A percentile compares a stretch with the other conserved stretches of the same genome.
phyloP scores from a whole-genome alignment of 1,284 basidiomycete species.

The Sparassis latifolia region DNA sequence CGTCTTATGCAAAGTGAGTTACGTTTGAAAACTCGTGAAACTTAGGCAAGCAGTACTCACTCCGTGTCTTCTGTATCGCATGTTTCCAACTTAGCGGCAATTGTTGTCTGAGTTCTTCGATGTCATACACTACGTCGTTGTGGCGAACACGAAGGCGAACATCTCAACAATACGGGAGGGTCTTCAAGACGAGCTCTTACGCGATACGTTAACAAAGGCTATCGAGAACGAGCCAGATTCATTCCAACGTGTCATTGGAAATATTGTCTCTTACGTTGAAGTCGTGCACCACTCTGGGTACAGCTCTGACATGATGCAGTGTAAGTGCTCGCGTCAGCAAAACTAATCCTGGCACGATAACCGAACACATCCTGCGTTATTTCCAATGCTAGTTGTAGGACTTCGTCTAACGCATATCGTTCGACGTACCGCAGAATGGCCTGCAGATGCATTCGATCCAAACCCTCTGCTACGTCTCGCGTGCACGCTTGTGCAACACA shows the following conservation, averaged over 20 bases:
- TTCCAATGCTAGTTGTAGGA: conserved; percentile 40
- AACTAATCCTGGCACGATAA: conserved; percentile 1
- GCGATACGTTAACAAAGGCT: conserved; percentile 44
- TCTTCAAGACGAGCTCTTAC: conserved; percentile 47
- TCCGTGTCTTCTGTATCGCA: neutral
- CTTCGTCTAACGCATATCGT: conserved; percentile 45
- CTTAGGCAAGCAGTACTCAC: too few species aligned
- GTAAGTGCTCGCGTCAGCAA: conserved; percentile 31
- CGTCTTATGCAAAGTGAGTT: conserved; percentile 47
- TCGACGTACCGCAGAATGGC: conserved; percentile 49
- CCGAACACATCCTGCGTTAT: neutral
- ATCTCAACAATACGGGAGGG: conserved; percentile 24
- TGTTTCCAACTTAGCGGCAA: conserved; percentile 31
- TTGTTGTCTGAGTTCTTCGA: conserved; percentile 45
- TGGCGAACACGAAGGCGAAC: conserved; percentile 31
- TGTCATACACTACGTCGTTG: conserved; percentile 43
- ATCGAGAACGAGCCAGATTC: conserved; percentile 42
- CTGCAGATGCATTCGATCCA: conserved; percentile 40
- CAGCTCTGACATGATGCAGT: conserved; percentile 42
- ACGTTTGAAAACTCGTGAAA: neutral
- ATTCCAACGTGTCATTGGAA: conserved; percentile 46
- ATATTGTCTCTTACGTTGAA: conserved; percentile 47
- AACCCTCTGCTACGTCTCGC: conserved; percentile 48
- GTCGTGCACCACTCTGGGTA: conserved; percentile 48
- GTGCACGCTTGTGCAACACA: conserved; percentile 48